Conservation (phyloP, 2,329 filamentous ascomycete genomes). For the Monosporascus ibericus region DNA sequence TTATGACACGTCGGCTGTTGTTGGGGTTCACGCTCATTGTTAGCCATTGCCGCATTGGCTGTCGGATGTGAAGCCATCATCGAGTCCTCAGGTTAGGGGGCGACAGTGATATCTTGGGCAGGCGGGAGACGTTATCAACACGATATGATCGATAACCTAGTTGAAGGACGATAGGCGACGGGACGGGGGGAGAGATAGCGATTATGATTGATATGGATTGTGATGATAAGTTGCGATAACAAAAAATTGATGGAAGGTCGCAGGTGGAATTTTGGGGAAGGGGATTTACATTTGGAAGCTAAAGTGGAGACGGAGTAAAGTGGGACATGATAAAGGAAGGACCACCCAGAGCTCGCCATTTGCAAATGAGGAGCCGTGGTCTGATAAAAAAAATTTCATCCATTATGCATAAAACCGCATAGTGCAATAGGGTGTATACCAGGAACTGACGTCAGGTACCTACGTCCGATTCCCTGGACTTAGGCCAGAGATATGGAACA, state of each 20-base stretch:
- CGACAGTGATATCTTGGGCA: not conserved
- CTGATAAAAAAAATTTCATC: not conserved
- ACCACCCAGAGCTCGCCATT: constrained; percentile 8
- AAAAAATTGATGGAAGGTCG: constrained; percentile 1
- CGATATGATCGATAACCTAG: constrained; percentile 7
- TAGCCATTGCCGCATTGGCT: constrained; percentile 44
- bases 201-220: constrained; percentile 10
- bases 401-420: not conserved
- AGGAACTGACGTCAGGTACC: not conserved
- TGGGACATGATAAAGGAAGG: constrained; percentile 14
- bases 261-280: not conserved
- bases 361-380: not conserved
- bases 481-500: not conserved
- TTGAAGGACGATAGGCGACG: constrained; percentile 4
- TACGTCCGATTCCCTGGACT: not conserved
- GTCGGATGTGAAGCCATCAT: constrained; percentile 32
- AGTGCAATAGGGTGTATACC: not conserved
- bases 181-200: constrained; percentile 12
- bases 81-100: constrained; percentile 8
- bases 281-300: not conserved
- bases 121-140: constrained; percentile 1
- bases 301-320: constrained; percentile 9
- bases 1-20: constrained; percentile 93
- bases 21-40: constrained; percentile 47
- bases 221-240: constrained; percentile 1